Percentiles rank a stretch among this genome's conserved stretches.
These are phyloP conservation scores for Akebia trifoliata DNA, from an alignment of 164 flowering plant species.

Conservation along the genomic window DNA sequence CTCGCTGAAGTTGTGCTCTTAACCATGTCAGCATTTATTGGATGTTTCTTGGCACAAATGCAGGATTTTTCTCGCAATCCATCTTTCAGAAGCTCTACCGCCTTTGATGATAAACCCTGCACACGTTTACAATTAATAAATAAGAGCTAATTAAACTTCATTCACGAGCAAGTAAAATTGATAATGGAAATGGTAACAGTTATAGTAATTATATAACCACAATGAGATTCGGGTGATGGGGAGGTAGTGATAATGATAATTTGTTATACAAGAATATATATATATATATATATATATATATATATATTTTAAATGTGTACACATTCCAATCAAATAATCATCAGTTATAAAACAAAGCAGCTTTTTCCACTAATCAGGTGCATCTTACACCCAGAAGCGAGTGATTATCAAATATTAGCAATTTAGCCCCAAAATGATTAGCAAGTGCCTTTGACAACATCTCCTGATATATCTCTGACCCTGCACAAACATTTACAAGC, in stretches of 20 bases:
- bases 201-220: too few species aligned
- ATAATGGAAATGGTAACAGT: too few species aligned
- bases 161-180: neutral
- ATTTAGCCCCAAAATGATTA: constrained; percentile 68
- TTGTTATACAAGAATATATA: too few species aligned
- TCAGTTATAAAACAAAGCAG: neutral
- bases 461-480: constrained; percentile 94
- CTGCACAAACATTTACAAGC: constrained; percentile 28
- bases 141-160: neutral
- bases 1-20: constrained; percentile 32
- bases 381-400: constrained; percentile 72
- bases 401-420: constrained; percentile 80
- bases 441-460: constrained; percentile 88
- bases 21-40: constrained; percentile 33
- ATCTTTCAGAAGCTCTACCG: constrained; percentile 59
- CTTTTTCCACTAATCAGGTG: neutral
- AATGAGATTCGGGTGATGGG: too few species aligned
- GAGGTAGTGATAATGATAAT: too few species aligned
- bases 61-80: constrained; percentile 47
- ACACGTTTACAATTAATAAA: constrained; percentile 9
- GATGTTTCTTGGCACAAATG: constrained; percentile 36
- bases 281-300: too few species aligned
- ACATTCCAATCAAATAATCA: too few species aligned
- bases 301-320: too few species aligned
- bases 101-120: constrained; percentile 69